phyloP scores from a whole-genome alignment of 495 filamentous ascomycete species.

The Chaetomium cochliodes region DNA sequence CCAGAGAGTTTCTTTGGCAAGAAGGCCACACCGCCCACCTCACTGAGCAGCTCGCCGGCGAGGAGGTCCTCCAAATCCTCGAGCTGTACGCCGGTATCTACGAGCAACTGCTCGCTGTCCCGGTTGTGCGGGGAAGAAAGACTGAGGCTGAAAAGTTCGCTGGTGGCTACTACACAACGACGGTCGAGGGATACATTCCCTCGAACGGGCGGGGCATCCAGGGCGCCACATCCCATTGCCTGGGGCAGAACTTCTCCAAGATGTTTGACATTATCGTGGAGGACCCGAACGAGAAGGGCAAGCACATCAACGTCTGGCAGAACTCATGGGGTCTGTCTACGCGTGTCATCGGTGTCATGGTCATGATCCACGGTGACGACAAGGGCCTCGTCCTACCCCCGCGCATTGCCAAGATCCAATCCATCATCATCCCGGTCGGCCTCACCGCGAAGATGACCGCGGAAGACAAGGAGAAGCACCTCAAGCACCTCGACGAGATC shows the following conservation, averaged over 20 bases:
- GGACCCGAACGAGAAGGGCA: constrained; percentile 59
- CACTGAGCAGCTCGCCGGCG: constrained; percentile 68
- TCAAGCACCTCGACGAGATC: constrained; percentile 68
- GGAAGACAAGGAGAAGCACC: constrained; percentile 69
- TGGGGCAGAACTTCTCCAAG: constrained; percentile 96
- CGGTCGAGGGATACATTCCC: constrained; percentile 92
- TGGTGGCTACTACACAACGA: constrained; percentile 92
- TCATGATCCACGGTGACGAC: constrained; percentile 95
- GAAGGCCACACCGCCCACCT: constrained; percentile 97
- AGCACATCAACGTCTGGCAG: constrained; percentile 87
- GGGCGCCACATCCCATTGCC: constrained; percentile 87
- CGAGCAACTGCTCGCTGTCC: constrained; percentile 88
- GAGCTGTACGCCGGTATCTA: constrained; percentile 89
- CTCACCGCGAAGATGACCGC: constrained; percentile 80
- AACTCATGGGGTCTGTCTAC: constrained; percentile 98
- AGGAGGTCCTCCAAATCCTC: constrained; percentile 90
- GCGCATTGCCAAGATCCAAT: constrained; percentile 77
- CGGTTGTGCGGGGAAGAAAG: constrained; percentile 81
- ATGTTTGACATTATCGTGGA: constrained; percentile 99
- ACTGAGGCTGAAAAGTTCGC: constrained; percentile 96
- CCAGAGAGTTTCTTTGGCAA: constrained; percentile 96
- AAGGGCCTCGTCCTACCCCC: constrained; percentile 91
- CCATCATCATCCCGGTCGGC: constrained; percentile 88
- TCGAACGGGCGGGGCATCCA: constrained; percentile 94
- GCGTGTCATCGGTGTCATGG: constrained; percentile 93